Percentiles rank a stretch among this genome's conserved stretches.
Evolutionary conservation across 257 asterid genomes (phyloP).

Genomic region (Solanum ossicruentum): DNA sequence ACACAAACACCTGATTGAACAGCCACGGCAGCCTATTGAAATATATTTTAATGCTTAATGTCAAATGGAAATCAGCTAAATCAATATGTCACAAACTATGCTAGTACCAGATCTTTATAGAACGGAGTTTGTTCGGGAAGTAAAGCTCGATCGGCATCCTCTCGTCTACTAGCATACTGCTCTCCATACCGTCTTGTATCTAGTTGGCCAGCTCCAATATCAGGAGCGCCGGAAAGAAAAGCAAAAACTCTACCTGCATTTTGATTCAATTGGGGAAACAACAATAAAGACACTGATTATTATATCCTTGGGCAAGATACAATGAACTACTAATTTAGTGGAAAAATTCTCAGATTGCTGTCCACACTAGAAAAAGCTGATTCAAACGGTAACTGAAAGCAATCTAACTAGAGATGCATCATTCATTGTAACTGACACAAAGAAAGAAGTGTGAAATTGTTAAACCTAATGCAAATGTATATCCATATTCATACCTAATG

Average conservation of each 20-base stretch:
- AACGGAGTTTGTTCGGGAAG: constrained; percentile 98
- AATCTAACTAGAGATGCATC: background rate
- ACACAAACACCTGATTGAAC: constrained; percentile 98
- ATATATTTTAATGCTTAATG: constrained; percentile 18
- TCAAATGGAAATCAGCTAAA: constrained; percentile 7
- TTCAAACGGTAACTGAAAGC: background rate
- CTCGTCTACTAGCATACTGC: constrained; percentile 99
- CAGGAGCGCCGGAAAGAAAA: constrained; percentile 94
- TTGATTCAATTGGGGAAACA: constrained; percentile 5
- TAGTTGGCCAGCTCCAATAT: constrained; percentile 94
- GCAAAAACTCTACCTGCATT: constrained; percentile 91
- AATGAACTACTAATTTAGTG: constrained; percentile 5
- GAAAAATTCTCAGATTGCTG: background rate
- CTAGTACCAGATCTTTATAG: constrained; percentile 84
- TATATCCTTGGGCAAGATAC: background rate
- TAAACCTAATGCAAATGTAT: constrained; percentile 84
- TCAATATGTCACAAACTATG: background rate
- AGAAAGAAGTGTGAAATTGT: constrained; percentile 1
- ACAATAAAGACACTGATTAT: background rate
- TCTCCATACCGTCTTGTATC: constrained; percentile 96
- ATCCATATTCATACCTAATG: constrained; percentile 83
- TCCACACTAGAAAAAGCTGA: background rate
- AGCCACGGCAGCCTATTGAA: constrained; percentile 91
- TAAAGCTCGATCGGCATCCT: constrained; percentile 96
- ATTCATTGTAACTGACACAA: background rate